Evolutionary conservation across 169 alveolate species (phyloP).

Genomic region (Babesia ovis): DNA sequence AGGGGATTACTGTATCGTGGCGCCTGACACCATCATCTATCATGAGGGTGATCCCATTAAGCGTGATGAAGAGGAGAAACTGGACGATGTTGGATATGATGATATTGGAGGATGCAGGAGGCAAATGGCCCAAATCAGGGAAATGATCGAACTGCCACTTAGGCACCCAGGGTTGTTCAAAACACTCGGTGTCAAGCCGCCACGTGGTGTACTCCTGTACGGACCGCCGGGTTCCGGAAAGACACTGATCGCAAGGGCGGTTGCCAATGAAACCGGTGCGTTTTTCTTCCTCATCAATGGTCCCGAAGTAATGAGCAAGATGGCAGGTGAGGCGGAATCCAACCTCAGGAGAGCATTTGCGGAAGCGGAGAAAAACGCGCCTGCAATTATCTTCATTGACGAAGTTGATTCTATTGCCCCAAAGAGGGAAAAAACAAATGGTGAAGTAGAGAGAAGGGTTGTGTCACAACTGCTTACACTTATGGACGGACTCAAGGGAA

Average conservation of each 20-base stretch:
- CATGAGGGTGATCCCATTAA: slow-evolving; percentile 98
- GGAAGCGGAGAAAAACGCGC: slow-evolving; percentile 97
- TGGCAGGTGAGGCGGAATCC: slow-evolving; percentile 99
- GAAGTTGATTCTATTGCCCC: slow-evolving; percentile 99
- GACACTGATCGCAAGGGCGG: slow-evolving; percentile 99
- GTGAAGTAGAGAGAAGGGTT: slow-evolving; percentile 99
- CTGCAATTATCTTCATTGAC: slow-evolving; percentile 99
- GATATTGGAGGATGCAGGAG: slow-evolving; percentile 99
- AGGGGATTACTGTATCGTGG: slow-evolving; percentile 98
- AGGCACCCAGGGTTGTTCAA: slow-evolving; percentile 98
- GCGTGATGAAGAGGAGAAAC: slow-evolving; percentile 99
- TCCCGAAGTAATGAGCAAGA: slow-evolving; percentile 96
- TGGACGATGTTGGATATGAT: slow-evolving; percentile 99
- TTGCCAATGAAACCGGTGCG: slow-evolving; percentile 99
- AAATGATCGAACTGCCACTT: slow-evolving; percentile 98
- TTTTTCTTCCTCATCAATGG: slow-evolving; percentile 95
- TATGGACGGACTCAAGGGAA: slow-evolving; percentile 99
- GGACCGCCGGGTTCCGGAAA: slow-evolving; percentile 99
- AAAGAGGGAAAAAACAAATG: slow-evolving; percentile 98
- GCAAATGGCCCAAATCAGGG: slow-evolving; percentile 98
- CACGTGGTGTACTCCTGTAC: slow-evolving; percentile 98
- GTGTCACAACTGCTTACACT: slow-evolving; percentile 97
- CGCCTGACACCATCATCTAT: slow-evolving; percentile 96
- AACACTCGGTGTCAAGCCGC: slow-evolving; percentile 99
- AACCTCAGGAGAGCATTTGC: slow-evolving; percentile 96